Evolutionary conservation across 257 asterid genomes (phyloP).

Genomic region (Nicotiana tabacum): DNA sequence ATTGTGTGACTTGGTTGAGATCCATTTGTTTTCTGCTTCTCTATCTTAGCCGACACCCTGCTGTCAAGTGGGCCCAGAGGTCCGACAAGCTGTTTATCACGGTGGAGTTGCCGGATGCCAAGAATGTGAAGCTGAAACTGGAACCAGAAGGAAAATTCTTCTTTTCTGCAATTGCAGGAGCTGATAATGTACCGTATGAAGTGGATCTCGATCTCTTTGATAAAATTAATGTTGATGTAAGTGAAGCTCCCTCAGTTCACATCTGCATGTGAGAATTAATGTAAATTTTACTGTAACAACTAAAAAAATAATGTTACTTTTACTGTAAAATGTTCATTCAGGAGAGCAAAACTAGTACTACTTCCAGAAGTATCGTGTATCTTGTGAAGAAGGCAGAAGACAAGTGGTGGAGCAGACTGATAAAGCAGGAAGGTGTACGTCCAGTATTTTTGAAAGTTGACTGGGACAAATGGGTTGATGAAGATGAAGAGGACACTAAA

Average conservation of each 20-base stretch:
- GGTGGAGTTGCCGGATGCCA: constrained; percentile 70
- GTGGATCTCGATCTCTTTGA: constrained; percentile 48
- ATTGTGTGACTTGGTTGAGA: not conserved
- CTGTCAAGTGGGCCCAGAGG: constrained; percentile 73
- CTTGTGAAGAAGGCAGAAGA: constrained; percentile 71
- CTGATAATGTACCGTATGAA: constrained; percentile 43
- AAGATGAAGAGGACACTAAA: constrained; percentile 55
- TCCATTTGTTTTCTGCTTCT: not conserved
- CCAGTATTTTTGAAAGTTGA: constrained; percentile 69
- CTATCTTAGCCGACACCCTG: constrained; percentile 52
- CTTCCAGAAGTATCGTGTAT: constrained; percentile 45
- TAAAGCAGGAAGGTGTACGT: constrained; percentile 51
- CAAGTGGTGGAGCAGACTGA: constrained; percentile 73
- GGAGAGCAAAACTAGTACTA: constrained; percentile 56
- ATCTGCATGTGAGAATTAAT: not conserved
- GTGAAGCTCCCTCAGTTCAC: constrained; percentile 4
- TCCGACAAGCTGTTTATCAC: constrained; percentile 47
- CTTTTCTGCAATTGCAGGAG: constrained; percentile 57
- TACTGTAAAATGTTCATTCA: constrained; percentile 15
- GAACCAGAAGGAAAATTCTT: constrained; percentile 66
- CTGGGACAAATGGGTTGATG: constrained; percentile 91
- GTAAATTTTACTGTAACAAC: not conserved
- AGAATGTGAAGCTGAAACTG: constrained; percentile 57
- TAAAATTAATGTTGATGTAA: constrained; percentile 57
- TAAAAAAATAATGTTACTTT: not conserved